Percentiles rank a stretch among this genome's conserved stretches.
Evolutionary conservation across 179 eudicot species (phyloP).

Genomic region (Patellifolia procumbens): DNA sequence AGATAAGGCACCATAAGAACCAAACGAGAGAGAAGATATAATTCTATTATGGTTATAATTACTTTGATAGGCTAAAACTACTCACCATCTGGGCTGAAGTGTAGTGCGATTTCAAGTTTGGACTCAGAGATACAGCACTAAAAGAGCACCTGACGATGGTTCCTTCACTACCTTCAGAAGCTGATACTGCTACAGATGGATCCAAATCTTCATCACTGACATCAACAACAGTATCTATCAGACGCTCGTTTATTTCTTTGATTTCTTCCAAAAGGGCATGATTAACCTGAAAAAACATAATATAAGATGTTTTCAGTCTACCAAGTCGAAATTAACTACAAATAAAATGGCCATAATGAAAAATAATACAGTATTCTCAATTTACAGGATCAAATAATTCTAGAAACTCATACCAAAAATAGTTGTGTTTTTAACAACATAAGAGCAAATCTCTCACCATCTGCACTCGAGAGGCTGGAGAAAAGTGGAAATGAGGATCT

Average conservation of each 20-base stretch:
- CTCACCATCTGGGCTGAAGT: constrained; percentile 92
- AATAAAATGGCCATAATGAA: constrained; percentile 7
- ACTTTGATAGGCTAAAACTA: not conserved
- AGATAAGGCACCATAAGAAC: constrained; percentile 18
- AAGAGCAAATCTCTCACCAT: not conserved
- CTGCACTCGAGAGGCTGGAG: not conserved
- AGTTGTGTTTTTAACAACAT: not conserved
- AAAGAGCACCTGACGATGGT: constrained; percentile 79
- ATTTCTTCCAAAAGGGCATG: constrained; percentile 82
- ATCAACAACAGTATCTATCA: constrained; percentile 79
- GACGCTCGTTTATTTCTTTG: constrained; percentile 72
- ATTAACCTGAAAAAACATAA: constrained; percentile 42
- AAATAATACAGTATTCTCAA: not conserved
- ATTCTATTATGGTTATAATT: not conserved
- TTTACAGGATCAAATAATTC: not conserved
- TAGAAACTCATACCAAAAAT: constrained; percentile 1
- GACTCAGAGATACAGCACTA: constrained; percentile 79
- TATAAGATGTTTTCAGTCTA: not conserved
- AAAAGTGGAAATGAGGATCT: not conserved
- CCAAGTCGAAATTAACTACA: not conserved
- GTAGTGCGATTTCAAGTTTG: constrained; percentile 75
- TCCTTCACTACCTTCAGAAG: constrained; percentile 75
- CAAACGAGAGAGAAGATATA: constrained; percentile 1
- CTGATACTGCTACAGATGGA: constrained; percentile 60
- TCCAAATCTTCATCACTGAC: constrained; percentile 80